Base-by-base conservation (phyloP, 2,329 filamentous ascomycete species). In the Fusarium transvaalense region DNA sequence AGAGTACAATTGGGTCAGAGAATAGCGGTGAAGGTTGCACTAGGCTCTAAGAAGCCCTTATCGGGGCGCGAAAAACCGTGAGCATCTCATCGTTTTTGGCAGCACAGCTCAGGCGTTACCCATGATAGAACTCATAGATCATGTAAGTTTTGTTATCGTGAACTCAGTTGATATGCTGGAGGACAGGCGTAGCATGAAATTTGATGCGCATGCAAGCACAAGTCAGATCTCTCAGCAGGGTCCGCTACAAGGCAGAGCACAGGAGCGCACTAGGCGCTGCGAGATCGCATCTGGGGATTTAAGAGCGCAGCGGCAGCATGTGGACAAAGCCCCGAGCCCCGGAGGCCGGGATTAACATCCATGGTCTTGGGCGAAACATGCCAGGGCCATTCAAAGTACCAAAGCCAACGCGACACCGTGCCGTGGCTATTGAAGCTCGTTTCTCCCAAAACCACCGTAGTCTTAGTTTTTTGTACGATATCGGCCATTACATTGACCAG, bases 261-360 rank as follows among this genome's bases (percentile, higher is more conserved):
- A 74, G 69, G 72, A 72, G 71, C 59, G 72, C 72, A 74, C 72
- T 74, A 74, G 71, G 61, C 64, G 69, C 71, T 74, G 72, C 72
- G 71, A 74, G 72, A 74, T 74, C 72, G 66, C 71, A 74, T 74
- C 72, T 64, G 64, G 69, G 66, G 70, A 68, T 59, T 50, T 64
- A 57, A 66, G 64, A 69, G 61, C 61, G 64, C 68, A 71, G 68
- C 72, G 70, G 72, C 68, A 74, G 68, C 61, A 73, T 71, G 72
- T 74, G 68, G 71, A 69, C 70, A 73, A 65, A 73, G 71, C 66
- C 70, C 58, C 68, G 58, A 68, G 58, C 63, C 65, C 61, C 68
- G 63, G 69, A 71, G 58, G 61, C 52, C 56, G 68, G 68, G 60
- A 53, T 65, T 50, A 65, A 47, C 58, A 70, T 47, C 68, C 50